Evolutionary conservation across 352 stramenopile species (phyloP).

Genomic region (Phytophthora crassamura): DNA sequence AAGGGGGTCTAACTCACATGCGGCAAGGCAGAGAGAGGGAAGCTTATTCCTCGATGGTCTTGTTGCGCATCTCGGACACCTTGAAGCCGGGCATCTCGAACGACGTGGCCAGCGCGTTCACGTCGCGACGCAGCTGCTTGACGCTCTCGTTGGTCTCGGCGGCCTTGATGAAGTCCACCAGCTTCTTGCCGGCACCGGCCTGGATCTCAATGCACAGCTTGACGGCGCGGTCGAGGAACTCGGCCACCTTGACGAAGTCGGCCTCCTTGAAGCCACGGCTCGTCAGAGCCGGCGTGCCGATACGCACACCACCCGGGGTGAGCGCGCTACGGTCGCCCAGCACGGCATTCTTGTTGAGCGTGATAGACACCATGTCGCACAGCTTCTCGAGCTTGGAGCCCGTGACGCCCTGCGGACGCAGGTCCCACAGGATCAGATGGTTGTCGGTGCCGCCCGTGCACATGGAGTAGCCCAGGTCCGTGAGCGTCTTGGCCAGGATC

Average conservation of each 20-base stretch:
- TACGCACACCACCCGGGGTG: slow-evolving; percentile 94
- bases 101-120: slow-evolving; percentile 93
- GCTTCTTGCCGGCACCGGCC: slow-evolving; percentile 89
- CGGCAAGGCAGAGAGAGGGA: slow-evolving; percentile 10
- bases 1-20: slow-evolving; percentile 16
- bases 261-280: slow-evolving; percentile 97
- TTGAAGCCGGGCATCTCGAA: slow-evolving; percentile 98
- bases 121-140: slow-evolving; percentile 90
- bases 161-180: slow-evolving; percentile 94
- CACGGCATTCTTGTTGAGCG: slow-evolving; percentile 99
- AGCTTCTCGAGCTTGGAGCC: slow-evolving; percentile 99
- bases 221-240: slow-evolving; percentile 96
- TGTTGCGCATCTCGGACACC: slow-evolving; percentile 90
- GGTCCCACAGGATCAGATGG: slow-evolving; percentile 99
- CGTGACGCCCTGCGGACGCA: slow-evolving; percentile 95
- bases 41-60: slow-evolving; percentile 73
- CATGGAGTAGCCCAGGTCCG: slow-evolving; percentile 95
- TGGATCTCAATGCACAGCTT: slow-evolving; percentile 96
- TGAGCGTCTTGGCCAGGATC: slow-evolving; percentile 92
- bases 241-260: slow-evolving; percentile 96
- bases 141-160: slow-evolving; percentile 86
- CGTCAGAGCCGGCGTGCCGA: slow-evolving; percentile 97
- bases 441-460: slow-evolving; percentile 99
- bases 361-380: slow-evolving; percentile 97
- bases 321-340: slow-evolving; percentile 96